A percentile compares a stretch with the other conserved stretches of the same genome.
Evolutionary conservation across 495 filamentous ascomycete species (phyloP).

Genomic region (Neurospora tetrasperma): DNA sequence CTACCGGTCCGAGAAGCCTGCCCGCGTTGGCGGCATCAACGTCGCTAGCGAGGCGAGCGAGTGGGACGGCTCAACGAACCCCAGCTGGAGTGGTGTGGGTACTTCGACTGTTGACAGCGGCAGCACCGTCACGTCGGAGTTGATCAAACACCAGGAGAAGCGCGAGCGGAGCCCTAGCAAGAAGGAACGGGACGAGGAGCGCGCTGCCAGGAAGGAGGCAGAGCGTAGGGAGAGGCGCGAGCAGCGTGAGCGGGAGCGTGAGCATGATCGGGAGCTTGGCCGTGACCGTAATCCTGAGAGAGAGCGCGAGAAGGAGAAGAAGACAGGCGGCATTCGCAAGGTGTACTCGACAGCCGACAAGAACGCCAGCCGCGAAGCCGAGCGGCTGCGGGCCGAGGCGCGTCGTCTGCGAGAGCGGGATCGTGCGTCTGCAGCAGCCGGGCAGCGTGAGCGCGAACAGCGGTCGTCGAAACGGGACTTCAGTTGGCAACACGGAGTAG

Average conservation of each 20-base stretch:
- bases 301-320: constrained; percentile 11
- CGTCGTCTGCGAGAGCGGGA: constrained; percentile 32
- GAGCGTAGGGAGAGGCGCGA: constrained; percentile 2
- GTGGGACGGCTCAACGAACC: constrained; percentile 54
- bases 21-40: constrained; percentile 79
- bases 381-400: constrained; percentile 41
- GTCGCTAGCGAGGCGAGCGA: constrained; percentile 61
- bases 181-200: constrained; percentile 31
- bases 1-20: constrained; percentile 76
- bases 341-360: constrained; percentile 44
- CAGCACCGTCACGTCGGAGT: constrained; percentile 45
- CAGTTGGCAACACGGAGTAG: constrained; percentile 35
- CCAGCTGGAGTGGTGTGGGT: constrained; percentile 26
- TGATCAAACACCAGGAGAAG: constrained; percentile 35
- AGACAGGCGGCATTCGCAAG: constrained; percentile 40
- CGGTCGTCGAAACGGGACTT: constrained; percentile 30
- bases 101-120: constrained; percentile 41
- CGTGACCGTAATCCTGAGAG: neutral
- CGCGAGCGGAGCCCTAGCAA: constrained; percentile 44
- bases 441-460: neutral
- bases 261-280: neutral
- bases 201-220: neutral
- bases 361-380: constrained; percentile 30
- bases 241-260: neutral
- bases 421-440: constrained; percentile 19